Evolutionary conservation across 352 stramenopile species (phyloP).

Genomic region (Peronospora destructor): DNA sequence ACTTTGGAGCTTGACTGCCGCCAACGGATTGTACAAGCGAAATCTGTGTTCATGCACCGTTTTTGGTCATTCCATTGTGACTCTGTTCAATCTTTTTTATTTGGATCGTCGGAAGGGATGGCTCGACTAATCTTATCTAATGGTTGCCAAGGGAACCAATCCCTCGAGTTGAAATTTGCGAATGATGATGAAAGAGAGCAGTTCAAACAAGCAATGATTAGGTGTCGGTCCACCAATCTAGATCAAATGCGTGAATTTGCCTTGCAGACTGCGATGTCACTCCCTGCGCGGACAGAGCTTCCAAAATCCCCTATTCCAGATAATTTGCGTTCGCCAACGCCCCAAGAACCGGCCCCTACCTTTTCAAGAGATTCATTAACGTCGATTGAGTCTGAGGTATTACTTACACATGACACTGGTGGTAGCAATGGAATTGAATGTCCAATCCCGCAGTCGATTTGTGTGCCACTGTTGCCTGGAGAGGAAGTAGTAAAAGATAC

Average conservation of each 20-base stretch:
- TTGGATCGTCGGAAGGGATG: constrained; percentile 33
- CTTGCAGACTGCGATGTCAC: constrained; percentile 12
- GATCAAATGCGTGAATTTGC: constrained; percentile 35
- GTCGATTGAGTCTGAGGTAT: constrained; percentile 23
- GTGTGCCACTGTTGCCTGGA: constrained; percentile 31
- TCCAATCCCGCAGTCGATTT: constrained; percentile 17
- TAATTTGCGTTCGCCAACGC: constrained; percentile 14
- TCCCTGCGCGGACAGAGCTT: constrained; percentile 19
- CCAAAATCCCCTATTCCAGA: constrained; percentile 23
- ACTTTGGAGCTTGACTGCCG: constrained; percentile 70
- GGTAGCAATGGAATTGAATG: constrained; percentile 9
- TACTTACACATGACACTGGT: constrained; percentile 15
- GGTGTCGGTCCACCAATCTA: constrained; percentile 38
- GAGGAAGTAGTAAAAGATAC: constrained; percentile 38
- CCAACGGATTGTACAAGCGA: constrained; percentile 63
- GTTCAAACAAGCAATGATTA: constrained; percentile 59
- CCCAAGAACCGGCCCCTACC: constrained; percentile 19
- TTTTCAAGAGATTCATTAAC: constrained; percentile 17
- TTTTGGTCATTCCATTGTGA: constrained; percentile 78
- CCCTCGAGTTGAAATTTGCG: constrained; percentile 65
- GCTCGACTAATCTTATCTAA: constrained; percentile 50
- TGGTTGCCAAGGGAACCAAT: constrained; percentile 45
- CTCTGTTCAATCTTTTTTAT: constrained; percentile 42
- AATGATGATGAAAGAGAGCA: constrained; percentile 59
- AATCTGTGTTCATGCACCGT: constrained; percentile 80